phyloP scores from a whole-genome alignment of 2,329 filamentous ascomycete species.

The Trichocomaceae sp. region DNA sequence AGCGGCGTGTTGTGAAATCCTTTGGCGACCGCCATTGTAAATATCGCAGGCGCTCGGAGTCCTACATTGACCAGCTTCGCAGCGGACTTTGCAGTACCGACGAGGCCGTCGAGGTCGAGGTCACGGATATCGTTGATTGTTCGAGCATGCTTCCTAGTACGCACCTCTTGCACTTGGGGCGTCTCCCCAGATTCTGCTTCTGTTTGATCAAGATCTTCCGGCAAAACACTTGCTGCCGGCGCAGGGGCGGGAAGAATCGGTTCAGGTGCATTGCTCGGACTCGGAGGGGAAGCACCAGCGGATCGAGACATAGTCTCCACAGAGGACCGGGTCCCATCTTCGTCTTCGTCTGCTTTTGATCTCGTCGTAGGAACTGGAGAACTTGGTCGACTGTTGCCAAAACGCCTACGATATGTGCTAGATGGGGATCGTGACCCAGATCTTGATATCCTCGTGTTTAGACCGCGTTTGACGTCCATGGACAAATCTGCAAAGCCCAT shows the following conservation, averaged over 20 bases:
- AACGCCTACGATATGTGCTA: neutral
- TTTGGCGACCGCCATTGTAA: constrained; percentile 72
- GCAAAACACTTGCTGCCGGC: neutral
- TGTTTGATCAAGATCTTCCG: neutral
- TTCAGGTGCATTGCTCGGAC: neutral
- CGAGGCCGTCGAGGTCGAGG: constrained; percentile 1
- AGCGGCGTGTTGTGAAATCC: constrained; percentile 84
- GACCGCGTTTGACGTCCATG: constrained; percentile 20
- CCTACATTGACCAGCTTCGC: constrained; percentile 68
- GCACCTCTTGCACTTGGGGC: neutral
- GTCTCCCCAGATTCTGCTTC: neutral
- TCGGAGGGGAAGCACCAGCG: neutral
- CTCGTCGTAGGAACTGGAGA: neutral
- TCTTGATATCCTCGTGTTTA: constrained; percentile 34
- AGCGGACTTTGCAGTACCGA: constrained; percentile 52
- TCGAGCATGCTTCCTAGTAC: constrained; percentile 1
- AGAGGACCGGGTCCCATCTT: neutral
- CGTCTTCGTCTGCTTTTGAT: neutral
- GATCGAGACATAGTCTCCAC: neutral
- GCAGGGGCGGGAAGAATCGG: neutral
- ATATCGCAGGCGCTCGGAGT: constrained; percentile 74
- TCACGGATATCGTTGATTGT: constrained; percentile 4
- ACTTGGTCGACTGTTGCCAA: neutral
- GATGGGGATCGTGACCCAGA: constrained; percentile 10
- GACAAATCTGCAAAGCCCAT: constrained; percentile 74